phyloP scores from a whole-genome alignment of 2,329 filamentous ascomycete species.

The Calonectria pseudoturangicola region DNA sequence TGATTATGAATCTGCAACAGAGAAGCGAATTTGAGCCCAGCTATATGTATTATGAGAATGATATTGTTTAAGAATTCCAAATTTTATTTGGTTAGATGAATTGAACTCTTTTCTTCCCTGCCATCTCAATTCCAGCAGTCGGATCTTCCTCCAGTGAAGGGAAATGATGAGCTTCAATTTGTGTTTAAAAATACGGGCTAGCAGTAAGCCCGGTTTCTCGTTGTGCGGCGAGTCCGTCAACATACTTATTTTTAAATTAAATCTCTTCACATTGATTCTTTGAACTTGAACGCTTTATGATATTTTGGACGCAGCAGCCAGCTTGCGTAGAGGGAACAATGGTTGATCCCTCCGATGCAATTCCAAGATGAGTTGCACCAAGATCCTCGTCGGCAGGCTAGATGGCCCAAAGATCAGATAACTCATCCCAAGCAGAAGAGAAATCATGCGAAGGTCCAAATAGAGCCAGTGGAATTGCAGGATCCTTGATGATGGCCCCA shows the following conservation, averaged over 20 bases:
- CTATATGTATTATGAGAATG: too few relatives aligned
- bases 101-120: not conserved
- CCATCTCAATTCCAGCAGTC: not conserved
- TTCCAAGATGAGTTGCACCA: not conserved
- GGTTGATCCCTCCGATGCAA: not conserved
- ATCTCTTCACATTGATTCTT: too few relatives aligned
- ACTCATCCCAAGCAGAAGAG: conserved; percentile 8
- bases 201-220: too few relatives aligned
- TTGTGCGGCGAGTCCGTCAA: too few relatives aligned
- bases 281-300: too few relatives aligned
- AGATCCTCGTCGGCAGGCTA: not conserved
- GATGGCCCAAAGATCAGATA: not conserved
- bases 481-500: not conserved
- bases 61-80: not conserved
- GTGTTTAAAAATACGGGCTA: too few relatives aligned
- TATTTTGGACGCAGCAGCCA: too few relatives aligned
- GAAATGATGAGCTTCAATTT: too few relatives aligned
- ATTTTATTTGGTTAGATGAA: not conserved
- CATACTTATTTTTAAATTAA: too few relatives aligned
- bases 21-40: not conserved
- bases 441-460: not conserved
- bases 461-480: too few relatives aligned
- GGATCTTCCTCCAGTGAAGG: too few relatives aligned
- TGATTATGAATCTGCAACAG: not conserved
- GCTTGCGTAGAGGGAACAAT: too few relatives aligned